Evolutionary conservation across 352 stramenopile genomes (phyloP), one percentile per base, ranked within the genome.

Genomic region (Pilasporangium apinafurcum): DNA sequence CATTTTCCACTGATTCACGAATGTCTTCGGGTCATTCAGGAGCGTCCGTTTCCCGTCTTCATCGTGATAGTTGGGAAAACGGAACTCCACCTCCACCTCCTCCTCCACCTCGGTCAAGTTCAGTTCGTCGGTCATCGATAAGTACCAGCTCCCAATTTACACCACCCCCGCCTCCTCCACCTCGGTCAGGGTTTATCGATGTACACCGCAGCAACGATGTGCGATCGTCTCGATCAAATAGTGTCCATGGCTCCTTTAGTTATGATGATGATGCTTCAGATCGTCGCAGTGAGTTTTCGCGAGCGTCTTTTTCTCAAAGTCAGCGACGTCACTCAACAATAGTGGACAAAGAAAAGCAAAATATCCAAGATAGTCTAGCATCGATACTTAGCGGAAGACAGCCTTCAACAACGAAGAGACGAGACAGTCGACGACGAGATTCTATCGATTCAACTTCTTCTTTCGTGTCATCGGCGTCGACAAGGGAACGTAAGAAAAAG

Each of bases 341-440:
- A 43, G 51, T 65, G 13, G 62, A 69, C 22, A 59, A 48, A 24
- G 52, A 65, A 16, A 83, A 81, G 42, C 40, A 67, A 8, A 53
- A 55, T 35, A 46, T 71, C 8, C 72, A 86, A n/a, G 64, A 65
- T 37, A 86, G 58, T 48, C 47, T 88, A 17, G 76, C 76, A 17
- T 65, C 76, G 16, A 85, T 88, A 49, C 53, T 88, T 20, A 69
- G 68, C 25, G 68, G 72, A n/a, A 53, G 65, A 21, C 64, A 60
- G 7, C 31, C 51, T 0, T 27, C 57, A 3, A 22, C 34, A 17
- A 36, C 59, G n/a, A 54, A 59, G 42, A 55, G 51, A 44, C 9
- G 18, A 10, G 43, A 56, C 31, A 61, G 45, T 26, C 39, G 22
- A 17, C 68, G 67, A 33, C 54, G 55, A 25, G 71, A 86, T 39